These are phyloP conservation scores for Solanum habrochaites DNA, from an alignment of 257 asterid species.

Conservation along the genomic window DNA sequence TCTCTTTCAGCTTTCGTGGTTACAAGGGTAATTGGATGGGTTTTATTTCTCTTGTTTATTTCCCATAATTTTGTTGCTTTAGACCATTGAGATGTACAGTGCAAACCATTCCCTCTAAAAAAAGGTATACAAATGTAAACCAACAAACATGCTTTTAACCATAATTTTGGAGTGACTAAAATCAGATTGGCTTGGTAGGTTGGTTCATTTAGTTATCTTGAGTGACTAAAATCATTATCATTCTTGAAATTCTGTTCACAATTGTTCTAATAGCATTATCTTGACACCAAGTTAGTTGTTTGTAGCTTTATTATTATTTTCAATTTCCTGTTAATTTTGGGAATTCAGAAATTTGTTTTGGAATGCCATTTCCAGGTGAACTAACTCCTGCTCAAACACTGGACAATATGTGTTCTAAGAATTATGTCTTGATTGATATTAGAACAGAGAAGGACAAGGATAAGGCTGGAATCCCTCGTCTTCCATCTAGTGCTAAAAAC, in stretches of 20 bases:
- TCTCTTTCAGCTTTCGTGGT: slow-evolving; percentile 71
- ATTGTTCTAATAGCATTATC: not conserved
- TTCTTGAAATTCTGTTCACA: not conserved
- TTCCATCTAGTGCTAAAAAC: slow-evolving; percentile 70
- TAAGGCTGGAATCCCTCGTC: slow-evolving; percentile 85
- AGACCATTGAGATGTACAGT: not conserved
- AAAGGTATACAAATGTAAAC: not conserved
- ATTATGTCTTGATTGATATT: slow-evolving; percentile 76
- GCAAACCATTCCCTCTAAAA: not conserved
- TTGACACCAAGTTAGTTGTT: not conserved
- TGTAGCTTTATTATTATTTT: not conserved
- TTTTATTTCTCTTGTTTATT: not conserved
- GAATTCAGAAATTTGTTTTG: not conserved
- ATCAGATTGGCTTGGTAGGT: not conserved
- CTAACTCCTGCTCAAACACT: slow-evolving; percentile 80
- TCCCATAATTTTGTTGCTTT: not conserved
- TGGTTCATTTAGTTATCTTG: not conserved
- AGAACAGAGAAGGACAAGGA: slow-evolving; percentile 88
- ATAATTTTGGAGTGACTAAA: not conserved
- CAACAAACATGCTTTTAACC: not conserved
- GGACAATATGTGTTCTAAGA: slow-evolving; percentile 70
- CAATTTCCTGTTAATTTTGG: not conserved
- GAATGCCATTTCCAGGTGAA: slow-evolving; percentile 36
- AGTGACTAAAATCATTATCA: not conserved
- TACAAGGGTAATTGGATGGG: slow-evolving; percentile 48